phyloP scores from a whole-genome alignment of 2,329 filamentous ascomycete species.

The Talaromyces funiculosus region DNA sequence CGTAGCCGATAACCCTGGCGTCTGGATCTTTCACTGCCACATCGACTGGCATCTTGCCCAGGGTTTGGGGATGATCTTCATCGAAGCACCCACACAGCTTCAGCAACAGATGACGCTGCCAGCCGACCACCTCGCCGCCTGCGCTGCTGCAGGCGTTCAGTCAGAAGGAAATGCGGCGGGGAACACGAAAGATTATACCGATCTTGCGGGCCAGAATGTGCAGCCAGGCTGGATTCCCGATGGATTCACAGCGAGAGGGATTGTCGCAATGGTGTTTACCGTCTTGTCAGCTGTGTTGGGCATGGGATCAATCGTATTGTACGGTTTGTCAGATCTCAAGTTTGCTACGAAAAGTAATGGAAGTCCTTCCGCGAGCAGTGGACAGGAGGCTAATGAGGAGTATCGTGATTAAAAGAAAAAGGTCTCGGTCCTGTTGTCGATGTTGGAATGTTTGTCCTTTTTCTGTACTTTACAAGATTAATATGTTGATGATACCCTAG shows the following conservation, averaged over 20 bases:
- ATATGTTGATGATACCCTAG: constrained; percentile 1
- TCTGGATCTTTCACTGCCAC: constrained; percentile 75
- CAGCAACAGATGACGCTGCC: constrained; percentile 57
- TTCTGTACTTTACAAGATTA: neutral
- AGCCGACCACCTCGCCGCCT: constrained; percentile 8
- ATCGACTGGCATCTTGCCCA: constrained; percentile 70
- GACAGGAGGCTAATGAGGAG: neutral
- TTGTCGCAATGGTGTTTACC: constrained; percentile 68
- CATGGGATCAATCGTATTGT: constrained; percentile 50
- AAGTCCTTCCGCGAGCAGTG: neutral
- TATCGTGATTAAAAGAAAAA: neutral
- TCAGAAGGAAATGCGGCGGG: constrained; percentile 66
- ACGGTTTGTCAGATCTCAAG: constrained; percentile 38
- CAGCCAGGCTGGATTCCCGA: constrained; percentile 53
- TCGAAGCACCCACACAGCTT: constrained; percentile 58
- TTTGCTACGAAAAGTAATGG: neutral
- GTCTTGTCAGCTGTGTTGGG: constrained; percentile 62
- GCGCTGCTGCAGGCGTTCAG: constrained; percentile 39
- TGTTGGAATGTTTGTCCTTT: neutral
- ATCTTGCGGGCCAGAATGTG: constrained; percentile 56
- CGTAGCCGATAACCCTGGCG: constrained; percentile 42
- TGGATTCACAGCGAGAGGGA: constrained; percentile 65
- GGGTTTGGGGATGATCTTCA: constrained; percentile 60
- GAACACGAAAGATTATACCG: constrained; percentile 57
- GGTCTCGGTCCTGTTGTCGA: neutral